Conservation (phyloP, 2,329 filamentous ascomycete genomes). For the Cadophora sp. region DNA sequence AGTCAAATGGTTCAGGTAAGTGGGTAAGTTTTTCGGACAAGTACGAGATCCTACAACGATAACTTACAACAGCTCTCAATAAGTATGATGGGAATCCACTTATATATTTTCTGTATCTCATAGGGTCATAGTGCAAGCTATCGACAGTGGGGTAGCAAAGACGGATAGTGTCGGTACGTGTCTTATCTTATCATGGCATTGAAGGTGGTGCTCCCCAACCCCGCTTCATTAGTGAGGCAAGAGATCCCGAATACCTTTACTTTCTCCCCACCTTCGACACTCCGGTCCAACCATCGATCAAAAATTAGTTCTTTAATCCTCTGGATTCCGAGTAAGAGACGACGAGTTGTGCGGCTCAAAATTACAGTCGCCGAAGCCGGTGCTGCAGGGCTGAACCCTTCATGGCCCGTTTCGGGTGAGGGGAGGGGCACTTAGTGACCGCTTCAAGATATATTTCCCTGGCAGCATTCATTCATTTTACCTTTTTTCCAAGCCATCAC, state of each 20-base stretch:
- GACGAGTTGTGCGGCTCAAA: background rate
- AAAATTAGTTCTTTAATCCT: background rate
- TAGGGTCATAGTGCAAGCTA: background rate
- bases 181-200: slow-evolving; percentile 13
- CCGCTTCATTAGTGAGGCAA: slow-evolving; percentile 15
- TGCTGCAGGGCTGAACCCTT: background rate
- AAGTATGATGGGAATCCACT: too few species aligned
- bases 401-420: background rate
- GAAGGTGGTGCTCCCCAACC: slow-evolving; percentile 2
- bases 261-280: slow-evolving; percentile 18
- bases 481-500: background rate
- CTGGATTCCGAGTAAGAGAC: slow-evolving; percentile 9
- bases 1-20: background rate
- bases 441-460: background rate
- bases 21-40: background rate
- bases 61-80: background rate
- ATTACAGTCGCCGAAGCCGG: background rate
- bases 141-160: slow-evolving; percentile 14
- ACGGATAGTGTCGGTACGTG: slow-evolving; percentile 17
- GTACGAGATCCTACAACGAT: background rate
- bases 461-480: background rate
- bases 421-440: background rate
- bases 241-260: slow-evolving; percentile 23
- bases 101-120: background rate
- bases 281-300: background rate